Base-by-base conservation (phyloP, 2,329 filamentous ascomycete species). In the Aspergillus sp. region DNA sequence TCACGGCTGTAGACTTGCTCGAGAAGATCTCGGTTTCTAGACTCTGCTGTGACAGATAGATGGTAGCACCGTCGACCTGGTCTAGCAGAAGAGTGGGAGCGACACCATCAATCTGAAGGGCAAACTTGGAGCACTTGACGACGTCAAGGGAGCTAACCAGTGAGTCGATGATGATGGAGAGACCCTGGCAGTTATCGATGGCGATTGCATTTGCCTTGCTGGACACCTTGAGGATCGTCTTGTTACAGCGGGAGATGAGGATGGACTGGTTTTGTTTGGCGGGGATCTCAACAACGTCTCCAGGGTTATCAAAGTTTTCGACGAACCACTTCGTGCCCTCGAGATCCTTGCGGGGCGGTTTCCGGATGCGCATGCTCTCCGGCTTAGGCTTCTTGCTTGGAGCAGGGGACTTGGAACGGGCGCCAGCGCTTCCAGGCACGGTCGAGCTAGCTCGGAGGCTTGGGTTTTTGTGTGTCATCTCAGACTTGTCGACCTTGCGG, bases 381-480 rank as follows among this genome's bases (percentile, higher is more conserved):
- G 91, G 91, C 81, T 94, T 94, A 56, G 91, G 90, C 78, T 93
- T 93, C 79, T 92, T 94, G 68, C 89, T 91, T 1, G 95, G 95
- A 19, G 91, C 91, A 2, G 93, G 93, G 66, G 91, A 96, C 84
- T 95, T 96, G 60, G 86, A 88, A 53, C 91, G 85, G 25, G 73
- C 60, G 57, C 82, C 80, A 57, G 83, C 84, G 60, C 84, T 80
- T 60, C 83, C 83, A 1, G 91, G 84, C 3, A 94, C 91, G 2
- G 87, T 85, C 13, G 91, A 90, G 63, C 83, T 83, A 25, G 91
- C 86, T 65, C 95, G 89, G 61, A 99, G 83, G 9, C 89, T 87
- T 15, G 95, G 95, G 79, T 99, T 99, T 83, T 98, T 98, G 81
- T 99, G 95, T 63, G 95, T 99, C 94, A 97, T 97, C 77, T 98